Evolutionary conservation across 2,329 filamentous ascomycete genomes (phyloP), one percentile per base, ranked within the genome.

Genomic region (Aspergillus hiratsukae): DNA sequence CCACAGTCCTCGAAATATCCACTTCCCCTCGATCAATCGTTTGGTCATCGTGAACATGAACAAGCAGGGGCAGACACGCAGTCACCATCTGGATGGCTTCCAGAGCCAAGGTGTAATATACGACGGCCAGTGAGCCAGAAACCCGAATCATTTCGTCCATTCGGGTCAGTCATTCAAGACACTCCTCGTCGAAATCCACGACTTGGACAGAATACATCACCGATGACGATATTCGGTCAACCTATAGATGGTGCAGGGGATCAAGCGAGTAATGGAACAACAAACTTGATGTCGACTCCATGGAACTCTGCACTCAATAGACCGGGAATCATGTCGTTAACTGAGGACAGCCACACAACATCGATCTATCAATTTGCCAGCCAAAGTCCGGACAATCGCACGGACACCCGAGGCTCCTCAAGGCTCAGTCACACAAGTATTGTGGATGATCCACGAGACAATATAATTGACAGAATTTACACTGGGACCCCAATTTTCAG

Each of bases 141-240:
- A n/a, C 9, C 11, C 23, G 10, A 11, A 5, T 2, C 43, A 14
- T 3, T 46, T 23, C 2, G 5, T 21, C 21, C n/a, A 27, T 23
- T 14, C 1, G 14, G 10, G 19, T 17, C 43, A 23, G 41, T 43
- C 21, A 43, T 19, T 21, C 41, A 10, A 5, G 43, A 27, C 19
- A 46, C n/a, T 14, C 11, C 43, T 25, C 19, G 43, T 27, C 9
- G 19, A 19, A 14, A 11, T 14, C 6, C 43, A 6, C 4, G 4
- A 11, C 6, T 25, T 23, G 11, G 43, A 46, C 21, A 23, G 10
- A 14, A 17, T 46, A 14, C 48, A 3, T 49, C 52, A 23, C 37
- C 57, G 2, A 35, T 57, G 31, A 57, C 49, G 31, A 40, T 65
- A 37, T 65, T 63, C 25, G 63, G 62, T 8, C 64, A 65, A 35